Evolutionary conservation across 331 rosid species (phyloP), one percentile per base, ranked within the genome.

Genomic region (Saraca asoca): DNA sequence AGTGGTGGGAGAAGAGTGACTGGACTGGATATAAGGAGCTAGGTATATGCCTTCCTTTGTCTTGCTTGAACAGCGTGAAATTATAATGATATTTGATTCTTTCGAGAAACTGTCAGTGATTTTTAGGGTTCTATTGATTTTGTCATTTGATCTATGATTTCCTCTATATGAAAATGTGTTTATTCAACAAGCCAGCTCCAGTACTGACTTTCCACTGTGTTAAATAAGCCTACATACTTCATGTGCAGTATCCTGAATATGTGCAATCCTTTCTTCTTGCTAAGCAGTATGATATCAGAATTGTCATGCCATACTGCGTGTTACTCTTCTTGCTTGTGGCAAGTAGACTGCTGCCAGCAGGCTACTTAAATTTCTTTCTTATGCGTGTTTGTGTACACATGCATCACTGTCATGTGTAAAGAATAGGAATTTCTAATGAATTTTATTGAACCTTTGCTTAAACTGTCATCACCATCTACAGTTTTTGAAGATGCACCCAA

Each of bases 1-100:
- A 94, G 98, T 94, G 98, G 98, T 94, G 98, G 98, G 97, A 90
- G 97, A 90, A 90, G 85, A 90, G 97, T 81, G 96, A 90, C 87
- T 90, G 98, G 97, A 90, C 95, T 7, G 98, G 98, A 94, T 94
- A 88, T 86, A 94, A 94, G 86, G 98, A 94, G 89, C 90, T 94
- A 72, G 98, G 98, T 94, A 94, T 49, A 65, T 69, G 76, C 37
- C 81, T 53, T 70, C 24, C 68, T 51, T 60, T 62, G 46, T 68
- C 39, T 57, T 61, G 51, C 44, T 42, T 35, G 59, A 50, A 69
- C 64, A 33, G 46, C 58, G 52, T 60, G 69, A 58, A 33, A 54
- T 49, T 64, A 42, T 35, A 24, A 9, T 31, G 31, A 62, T 46
- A 5, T 4, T 71, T 63, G 5, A 51, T 31, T 45, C 51, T 20